Evolutionary conservation across 371 early-diverging fungal genomes (phyloP), one percentile per base, ranked within the genome.

Genomic region (Cokeromyces recurvatus): DNA sequence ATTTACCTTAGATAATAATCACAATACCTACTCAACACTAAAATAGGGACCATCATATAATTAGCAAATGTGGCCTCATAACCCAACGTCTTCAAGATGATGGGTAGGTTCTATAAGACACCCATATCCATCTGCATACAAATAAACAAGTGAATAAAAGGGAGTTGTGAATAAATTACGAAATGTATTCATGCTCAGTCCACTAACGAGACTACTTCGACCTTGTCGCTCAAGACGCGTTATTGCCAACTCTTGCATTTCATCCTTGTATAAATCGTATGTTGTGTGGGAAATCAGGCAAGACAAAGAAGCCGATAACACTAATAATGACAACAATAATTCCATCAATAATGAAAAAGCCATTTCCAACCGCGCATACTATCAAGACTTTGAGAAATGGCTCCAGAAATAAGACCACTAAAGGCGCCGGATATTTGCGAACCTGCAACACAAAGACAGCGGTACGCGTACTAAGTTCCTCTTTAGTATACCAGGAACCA

Each of bases 401-500:
- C 69, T 46, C 69, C 73, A 12, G 64, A 53, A n/a, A 66, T 69
- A 7, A 67, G 54, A n/a, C 86, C 88, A 38, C 85, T 84, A 55
- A 86, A 79, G 2, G 84, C 81, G 4, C 87, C 87, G n/a, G 87
- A 80, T 4, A 82, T 32, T 37, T 78, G 68, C 25, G 79, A 63
- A 14, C 79, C 79, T 34, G 78, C 59, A 45, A 77, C 85, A n/a
- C n/a, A 55, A 88, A 89, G 37, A 83, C 46, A 11, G 82, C 84
- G 2, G 84, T 77, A 40, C 91, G 83, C 36, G 71, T 66, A n/a
- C 86, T 84, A 29, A 80, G 71, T 55, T 93, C 94, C 23, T 74
- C 57, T n/a, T 81, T 74, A 16, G 78, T 77, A 50, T 91, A 92
- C 84, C 90, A 92, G 40, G 77, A 74, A 17, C 89, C 84, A 25